Percentiles rank a stretch among this genome's conserved stretches.
These are phyloP conservation scores for Pogostemon cablin DNA, from an alignment of 257 asterid species.

Conservation along the genomic window DNA sequence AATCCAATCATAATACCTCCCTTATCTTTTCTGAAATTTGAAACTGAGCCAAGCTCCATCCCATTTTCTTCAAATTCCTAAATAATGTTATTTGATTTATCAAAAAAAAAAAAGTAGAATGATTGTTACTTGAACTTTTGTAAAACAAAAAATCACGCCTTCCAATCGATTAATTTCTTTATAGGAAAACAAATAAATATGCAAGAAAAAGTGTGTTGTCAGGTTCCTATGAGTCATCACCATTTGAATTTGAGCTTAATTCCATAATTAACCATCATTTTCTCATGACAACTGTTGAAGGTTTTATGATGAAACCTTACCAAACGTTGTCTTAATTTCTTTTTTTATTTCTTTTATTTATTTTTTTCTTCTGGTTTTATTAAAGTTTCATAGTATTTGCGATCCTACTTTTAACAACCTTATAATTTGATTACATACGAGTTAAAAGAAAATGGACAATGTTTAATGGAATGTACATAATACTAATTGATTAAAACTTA, in stretches of 20 bases:
- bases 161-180: constrained; percentile 30
- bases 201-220: constrained; percentile 18
- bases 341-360: not conserved
- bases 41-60: constrained; percentile 6
- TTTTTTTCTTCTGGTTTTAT: not conserved
- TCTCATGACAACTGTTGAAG: constrained; percentile 28
- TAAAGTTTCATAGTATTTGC: not conserved
- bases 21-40: constrained; percentile 28
- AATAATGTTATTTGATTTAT: too few relatives aligned
- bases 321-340: constrained; percentile 12
- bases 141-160: constrained; percentile 37
- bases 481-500: too few relatives aligned
- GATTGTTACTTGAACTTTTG: constrained; percentile 37
- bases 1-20: constrained; percentile 22
- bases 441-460: too few relatives aligned
- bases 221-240: constrained; percentile 5
- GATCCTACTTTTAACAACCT: not conserved
- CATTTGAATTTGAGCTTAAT: constrained; percentile 29
- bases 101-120: constrained; percentile 24
- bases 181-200: constrained; percentile 16
- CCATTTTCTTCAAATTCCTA: constrained; percentile 24
- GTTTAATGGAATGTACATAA: too few relatives aligned
- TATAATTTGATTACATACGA: too few relatives aligned
- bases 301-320: constrained; percentile 28
- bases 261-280: constrained; percentile 34